A percentile compares a stretch with the other conserved stretches of the same genome.
Conservation (phyloP, 148 eudicot genomes). For the Limonium bicolor region DNA sequence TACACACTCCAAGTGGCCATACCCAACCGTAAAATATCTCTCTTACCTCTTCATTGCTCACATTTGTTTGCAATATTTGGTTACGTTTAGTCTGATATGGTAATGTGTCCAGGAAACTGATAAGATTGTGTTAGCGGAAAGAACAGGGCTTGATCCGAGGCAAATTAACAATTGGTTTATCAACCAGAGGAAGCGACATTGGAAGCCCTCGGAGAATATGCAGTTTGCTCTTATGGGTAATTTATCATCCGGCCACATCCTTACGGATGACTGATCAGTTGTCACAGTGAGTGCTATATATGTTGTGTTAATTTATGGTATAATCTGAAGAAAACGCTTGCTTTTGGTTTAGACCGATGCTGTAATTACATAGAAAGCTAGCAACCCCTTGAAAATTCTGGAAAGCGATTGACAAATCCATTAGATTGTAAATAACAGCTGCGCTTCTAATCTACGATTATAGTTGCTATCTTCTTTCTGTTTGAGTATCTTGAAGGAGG, state of each 20-base stretch:
- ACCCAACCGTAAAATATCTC: slow-evolving; percentile 37
- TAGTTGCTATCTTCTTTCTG: too few relatives aligned
- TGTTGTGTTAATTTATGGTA: too few relatives aligned
- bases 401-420: too few relatives aligned
- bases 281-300: too few relatives aligned
- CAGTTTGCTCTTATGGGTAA: slow-evolving; percentile 18
- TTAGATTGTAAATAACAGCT: too few relatives aligned
- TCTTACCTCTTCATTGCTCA: background rate
- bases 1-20: slow-evolving; percentile 40
- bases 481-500: too few relatives aligned
- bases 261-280: slow-evolving; percentile 1
- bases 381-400: too few relatives aligned
- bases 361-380: too few relatives aligned
- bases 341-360: too few relatives aligned
- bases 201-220: slow-evolving; percentile 27
- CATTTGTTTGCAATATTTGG: background rate
- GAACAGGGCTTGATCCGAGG: slow-evolving; percentile 21
- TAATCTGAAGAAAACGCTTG: too few relatives aligned
- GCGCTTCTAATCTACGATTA: too few relatives aligned
- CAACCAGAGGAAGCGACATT: slow-evolving; percentile 29
- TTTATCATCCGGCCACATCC: background rate
- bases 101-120: slow-evolving; percentile 20
- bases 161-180: slow-evolving; percentile 22
- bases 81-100: background rate
- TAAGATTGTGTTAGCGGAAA: slow-evolving; percentile 18